These are phyloP conservation scores for Chrysosporium keratinophilum DNA, from an alignment of 2,329 filamentous ascomycete species.

Conservation along the genomic window DNA sequence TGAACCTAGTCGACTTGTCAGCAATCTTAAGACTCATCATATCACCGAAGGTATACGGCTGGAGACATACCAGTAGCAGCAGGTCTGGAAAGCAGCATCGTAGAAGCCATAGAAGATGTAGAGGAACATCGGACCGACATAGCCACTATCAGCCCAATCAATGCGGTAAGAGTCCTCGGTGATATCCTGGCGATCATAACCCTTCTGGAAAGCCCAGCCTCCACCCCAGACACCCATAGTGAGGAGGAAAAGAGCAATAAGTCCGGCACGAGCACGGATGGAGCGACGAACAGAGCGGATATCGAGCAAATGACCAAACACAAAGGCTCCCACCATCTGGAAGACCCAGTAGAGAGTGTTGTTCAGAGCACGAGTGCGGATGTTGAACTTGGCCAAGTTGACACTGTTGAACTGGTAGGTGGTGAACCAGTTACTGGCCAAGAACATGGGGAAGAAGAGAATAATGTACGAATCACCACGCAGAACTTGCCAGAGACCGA, in stretches of 20 bases:
- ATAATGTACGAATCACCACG: constrained; percentile 61
- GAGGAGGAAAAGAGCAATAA: constrained; percentile 52
- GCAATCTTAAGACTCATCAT: not conserved
- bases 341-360: constrained; percentile 67
- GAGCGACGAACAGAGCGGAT: constrained; percentile 49
- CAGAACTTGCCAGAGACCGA: constrained; percentile 65
- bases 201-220: constrained; percentile 65
- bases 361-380: constrained; percentile 66
- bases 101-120: constrained; percentile 87
- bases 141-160: constrained; percentile 44
- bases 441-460: constrained; percentile 70
- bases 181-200: constrained; percentile 42
- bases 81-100: constrained; percentile 83
- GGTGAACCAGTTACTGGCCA: constrained; percentile 70
- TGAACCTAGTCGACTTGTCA: constrained; percentile 50
- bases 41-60: not conserved
- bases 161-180: constrained; percentile 20
- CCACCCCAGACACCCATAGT: constrained; percentile 76
- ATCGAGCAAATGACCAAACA: constrained; percentile 66
- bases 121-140: constrained; percentile 71
- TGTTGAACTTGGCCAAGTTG: constrained; percentile 61
- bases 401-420: constrained; percentile 68
- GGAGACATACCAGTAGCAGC: constrained; percentile 68
- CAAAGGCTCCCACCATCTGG: constrained; percentile 65
- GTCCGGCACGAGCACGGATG: constrained; percentile 55